A percentile compares a stretch with the other conserved stretches of the same genome.
These are phyloP conservation scores for Backusella psychrophila DNA, from an alignment of 192 early-diverging fungal species.

Conservation along the genomic window DNA sequence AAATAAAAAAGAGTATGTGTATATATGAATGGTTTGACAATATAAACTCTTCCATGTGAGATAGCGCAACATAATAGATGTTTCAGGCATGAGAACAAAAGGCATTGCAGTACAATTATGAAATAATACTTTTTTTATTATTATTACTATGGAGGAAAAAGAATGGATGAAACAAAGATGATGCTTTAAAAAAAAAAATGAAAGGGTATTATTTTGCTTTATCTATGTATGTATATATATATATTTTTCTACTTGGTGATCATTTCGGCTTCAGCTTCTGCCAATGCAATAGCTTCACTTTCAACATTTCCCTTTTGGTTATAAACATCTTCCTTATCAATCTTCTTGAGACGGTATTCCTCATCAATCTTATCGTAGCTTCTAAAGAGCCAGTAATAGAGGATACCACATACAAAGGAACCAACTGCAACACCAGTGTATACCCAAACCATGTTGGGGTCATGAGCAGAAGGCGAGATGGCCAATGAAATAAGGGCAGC, in stretches of 20 bases:
- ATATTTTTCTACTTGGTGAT: background rate
- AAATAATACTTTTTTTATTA: no score
- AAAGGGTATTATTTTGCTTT: background rate
- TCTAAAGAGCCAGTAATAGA: constrained; percentile 54
- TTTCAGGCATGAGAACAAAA: background rate
- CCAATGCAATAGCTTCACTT: background rate
- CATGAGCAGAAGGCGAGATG: constrained; percentile 48
- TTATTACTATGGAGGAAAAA: no score
- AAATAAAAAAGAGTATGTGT: background rate
- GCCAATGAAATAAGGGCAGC: constrained; percentile 58
- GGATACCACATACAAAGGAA: constrained; percentile 33
- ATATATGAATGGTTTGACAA: background rate
- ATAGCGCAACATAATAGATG: no score
- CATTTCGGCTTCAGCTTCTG: constrained; percentile 23
- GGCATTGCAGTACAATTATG: no score
- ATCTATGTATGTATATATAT: background rate
- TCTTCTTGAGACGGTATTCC: constrained; percentile 17
- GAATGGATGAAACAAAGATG: no score
- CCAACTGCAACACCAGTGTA: constrained; percentile 49
- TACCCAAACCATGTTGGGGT: constrained; percentile 56
- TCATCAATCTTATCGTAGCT: constrained; percentile 51
- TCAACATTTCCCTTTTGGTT: background rate
- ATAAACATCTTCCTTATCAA: background rate
- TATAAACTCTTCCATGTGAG: background rate
- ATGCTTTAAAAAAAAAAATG: background rate